These are phyloP conservation scores for Hypomontagnella monticulosa DNA, from an alignment of 495 filamentous ascomycete genomes.

Conservation along the genomic window DNA sequence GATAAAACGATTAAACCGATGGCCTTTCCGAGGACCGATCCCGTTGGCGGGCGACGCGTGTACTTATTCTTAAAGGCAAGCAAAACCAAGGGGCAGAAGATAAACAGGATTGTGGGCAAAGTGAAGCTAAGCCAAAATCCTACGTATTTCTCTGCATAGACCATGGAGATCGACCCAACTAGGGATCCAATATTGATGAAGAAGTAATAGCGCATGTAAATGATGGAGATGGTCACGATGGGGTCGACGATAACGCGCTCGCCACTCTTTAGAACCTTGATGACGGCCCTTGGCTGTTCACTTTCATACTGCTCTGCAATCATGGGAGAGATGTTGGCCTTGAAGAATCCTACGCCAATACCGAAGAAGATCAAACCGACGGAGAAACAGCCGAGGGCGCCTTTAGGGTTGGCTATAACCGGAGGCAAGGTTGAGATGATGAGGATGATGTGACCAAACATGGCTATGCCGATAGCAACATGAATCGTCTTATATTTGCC, in stretches of 20 bases:
- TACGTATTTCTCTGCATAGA: conserved; percentile 76
- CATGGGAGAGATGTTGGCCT: conserved; percentile 70
- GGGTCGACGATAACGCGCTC: conserved; percentile 77
- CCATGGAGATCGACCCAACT: conserved; percentile 61
- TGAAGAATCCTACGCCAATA: conserved; percentile 72
- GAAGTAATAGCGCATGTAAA: conserved; percentile 72
- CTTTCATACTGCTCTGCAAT: conserved; percentile 66
- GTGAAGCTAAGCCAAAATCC: conserved; percentile 79
- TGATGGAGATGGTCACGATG: conserved; percentile 66
- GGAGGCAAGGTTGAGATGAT: conserved; percentile 69
- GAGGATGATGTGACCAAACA: conserved; percentile 73
- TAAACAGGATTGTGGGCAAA: conserved; percentile 67
- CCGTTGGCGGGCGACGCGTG: conserved; percentile 64
- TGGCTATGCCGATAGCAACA: conserved; percentile 63
- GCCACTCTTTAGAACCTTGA: conserved; percentile 60
- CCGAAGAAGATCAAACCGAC: conserved; percentile 74
- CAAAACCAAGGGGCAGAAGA: conserved; percentile 70
- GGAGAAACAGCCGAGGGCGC: conserved; percentile 66
- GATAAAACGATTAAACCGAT: conserved; percentile 64
- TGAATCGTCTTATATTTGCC: conserved; percentile 78
- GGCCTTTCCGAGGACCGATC: conserved; percentile 69
- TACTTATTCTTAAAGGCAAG: conserved; percentile 69
- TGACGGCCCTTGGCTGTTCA: conserved; percentile 45
- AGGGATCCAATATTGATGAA: conserved; percentile 77
- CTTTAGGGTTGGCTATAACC: conserved; percentile 63